phyloP scores from a whole-genome alignment of 805 yeast species.

The Saccharomycopsis capsularis region DNA sequence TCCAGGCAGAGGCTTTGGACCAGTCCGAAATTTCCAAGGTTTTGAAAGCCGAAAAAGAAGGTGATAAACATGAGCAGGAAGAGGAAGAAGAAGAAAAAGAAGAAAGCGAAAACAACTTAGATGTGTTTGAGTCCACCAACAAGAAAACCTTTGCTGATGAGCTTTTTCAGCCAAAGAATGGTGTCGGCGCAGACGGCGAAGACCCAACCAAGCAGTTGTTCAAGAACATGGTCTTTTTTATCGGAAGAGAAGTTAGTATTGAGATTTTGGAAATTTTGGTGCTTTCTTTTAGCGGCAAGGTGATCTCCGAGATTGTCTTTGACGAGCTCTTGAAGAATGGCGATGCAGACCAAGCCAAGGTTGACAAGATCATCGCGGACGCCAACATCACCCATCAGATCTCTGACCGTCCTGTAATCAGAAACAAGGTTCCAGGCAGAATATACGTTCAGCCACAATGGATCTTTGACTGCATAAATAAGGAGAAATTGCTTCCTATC shows the following conservation, averaged over 20 bases:
- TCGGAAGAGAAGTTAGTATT: slow-evolving; percentile 93
- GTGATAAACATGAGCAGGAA: slow-evolving; percentile 32
- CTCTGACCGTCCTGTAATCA: slow-evolving; percentile 81
- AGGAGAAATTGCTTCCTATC: slow-evolving; percentile 66
- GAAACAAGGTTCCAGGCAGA: slow-evolving; percentile 78
- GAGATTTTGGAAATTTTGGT: slow-evolving; percentile 86
- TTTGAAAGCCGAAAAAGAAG: slow-evolving; percentile 34
- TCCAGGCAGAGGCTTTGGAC: slow-evolving; percentile 41
- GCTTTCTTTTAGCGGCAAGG: slow-evolving; percentile 77
- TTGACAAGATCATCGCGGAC: slow-evolving; percentile 42
- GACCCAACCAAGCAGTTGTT: slow-evolving; percentile 63
- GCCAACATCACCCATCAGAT: slow-evolving; percentile 80
- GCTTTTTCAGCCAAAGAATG: slow-evolving; percentile 64
- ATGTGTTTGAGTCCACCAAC: slow-evolving; percentile 59
- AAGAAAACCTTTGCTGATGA: slow-evolving; percentile 60
- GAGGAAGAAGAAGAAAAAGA: slow-evolving; percentile 33
- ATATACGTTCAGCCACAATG: slow-evolving; percentile 97
- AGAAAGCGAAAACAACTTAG: slow-evolving; percentile 43
- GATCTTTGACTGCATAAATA: slow-evolving; percentile 89
- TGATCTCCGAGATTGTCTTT: slow-evolving; percentile 79
- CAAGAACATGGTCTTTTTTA: slow-evolving; percentile 67
- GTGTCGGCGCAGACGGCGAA: slow-evolving; percentile 28
- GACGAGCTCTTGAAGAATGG: slow-evolving; percentile 46
- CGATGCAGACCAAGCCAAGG: slow-evolving; percentile 34
- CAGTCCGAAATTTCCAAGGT: slow-evolving; percentile 35